Base-by-base conservation (phyloP, 257 asterid species). In the Ballota nigra region DNA sequence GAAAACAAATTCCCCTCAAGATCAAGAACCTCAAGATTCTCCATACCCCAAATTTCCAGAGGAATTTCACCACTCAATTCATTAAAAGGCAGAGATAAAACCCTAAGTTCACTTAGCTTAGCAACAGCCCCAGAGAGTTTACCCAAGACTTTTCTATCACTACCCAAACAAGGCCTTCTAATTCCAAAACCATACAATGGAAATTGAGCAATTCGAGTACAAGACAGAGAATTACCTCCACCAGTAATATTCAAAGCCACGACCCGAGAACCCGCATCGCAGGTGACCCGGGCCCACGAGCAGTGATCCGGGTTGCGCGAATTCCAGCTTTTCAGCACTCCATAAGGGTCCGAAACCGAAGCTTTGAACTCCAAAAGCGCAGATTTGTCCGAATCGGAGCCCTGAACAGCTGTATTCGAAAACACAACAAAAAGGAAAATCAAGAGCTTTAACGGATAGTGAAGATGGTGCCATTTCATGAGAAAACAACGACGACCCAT, bases 11-110 rank as follows among this genome's bases (percentile, higher is more conserved):
- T 94, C 77, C 97, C 99, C 57, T 94, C 98, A 4, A 94, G 97
- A 79, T 94, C 97, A 80, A 91, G 88, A 73, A 94, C 95, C 78
- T 94, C 97, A 24, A 94, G 92, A 41, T 89, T 91, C 34, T 86
- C 95, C 97, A 91, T 84, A 18, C 79, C 86, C 96, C 96, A 94
- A 53, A 94, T 66, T 41, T 80, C 92, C 26, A 9, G 57, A 36
- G 96, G 97, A 64, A 94, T 88, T 52, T 74, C 95, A 64, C 96
- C 99, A 68, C 82, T 75, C 52, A 94, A 77, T 66, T 87, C 95
- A 75, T 94, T 89, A 71, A 88, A 94, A 40, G 99, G 92, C 55
- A 91, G 75, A 0, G 97, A 89, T 38, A 94, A 79, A 72, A 91
- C 75, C 86, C 49, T 86, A 12, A 91, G 96, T 18, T 88, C 88